A percentile compares a stretch with the other conserved stretches of the same genome.
Conservation (phyloP, 2,329 filamentous ascomycete species). For the Ceratocystis cacaofunesta region DNA sequence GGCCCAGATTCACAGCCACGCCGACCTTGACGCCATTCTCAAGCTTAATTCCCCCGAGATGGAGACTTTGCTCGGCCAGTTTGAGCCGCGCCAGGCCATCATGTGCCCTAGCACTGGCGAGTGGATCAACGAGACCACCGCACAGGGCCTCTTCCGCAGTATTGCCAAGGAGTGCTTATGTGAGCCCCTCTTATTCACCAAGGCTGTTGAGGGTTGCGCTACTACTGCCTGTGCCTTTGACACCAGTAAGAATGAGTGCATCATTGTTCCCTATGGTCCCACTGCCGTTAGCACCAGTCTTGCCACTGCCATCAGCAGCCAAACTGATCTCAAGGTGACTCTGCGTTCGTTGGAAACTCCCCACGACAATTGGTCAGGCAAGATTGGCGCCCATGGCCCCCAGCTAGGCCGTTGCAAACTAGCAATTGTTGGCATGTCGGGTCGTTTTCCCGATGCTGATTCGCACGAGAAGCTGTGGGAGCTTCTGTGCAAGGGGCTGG, state of each 20-base stretch:
- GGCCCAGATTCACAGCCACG: conserved; percentile 33
- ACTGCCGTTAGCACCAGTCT: conserved; percentile 35
- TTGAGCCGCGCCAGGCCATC: conserved; percentile 32
- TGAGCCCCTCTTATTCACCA: conserved; percentile 33
- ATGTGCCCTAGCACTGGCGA: conserved; percentile 37
- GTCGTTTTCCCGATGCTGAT: conserved; percentile 30
- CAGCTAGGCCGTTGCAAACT: conserved; percentile 46
- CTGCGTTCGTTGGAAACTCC: conserved; percentile 27
- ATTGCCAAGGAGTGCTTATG: conserved; percentile 36
- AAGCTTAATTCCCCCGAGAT: conserved; percentile 29
- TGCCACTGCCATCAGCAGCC: conserved; percentile 28
- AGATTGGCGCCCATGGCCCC: conserved; percentile 34
- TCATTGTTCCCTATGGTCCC: conserved; percentile 37
- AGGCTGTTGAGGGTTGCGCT: conserved; percentile 34
- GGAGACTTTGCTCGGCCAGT: conserved; percentile 27
- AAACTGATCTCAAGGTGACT: conserved; percentile 31
- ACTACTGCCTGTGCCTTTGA: conserved; percentile 28
- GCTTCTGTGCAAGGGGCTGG: conserved; percentile 48
- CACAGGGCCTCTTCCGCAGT: conserved; percentile 28
- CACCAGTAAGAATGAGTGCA: conserved; percentile 25
- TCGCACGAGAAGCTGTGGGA: conserved; percentile 42
- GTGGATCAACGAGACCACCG: conserved; percentile 28
- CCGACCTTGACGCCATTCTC: conserved; percentile 33
- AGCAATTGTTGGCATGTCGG: conserved; percentile 57
- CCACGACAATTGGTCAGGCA: conserved; percentile 24